Evolutionary conservation across 768 basidiomycete species (phyloP).

Genomic region (Goffeauzyma gilvescens): DNA sequence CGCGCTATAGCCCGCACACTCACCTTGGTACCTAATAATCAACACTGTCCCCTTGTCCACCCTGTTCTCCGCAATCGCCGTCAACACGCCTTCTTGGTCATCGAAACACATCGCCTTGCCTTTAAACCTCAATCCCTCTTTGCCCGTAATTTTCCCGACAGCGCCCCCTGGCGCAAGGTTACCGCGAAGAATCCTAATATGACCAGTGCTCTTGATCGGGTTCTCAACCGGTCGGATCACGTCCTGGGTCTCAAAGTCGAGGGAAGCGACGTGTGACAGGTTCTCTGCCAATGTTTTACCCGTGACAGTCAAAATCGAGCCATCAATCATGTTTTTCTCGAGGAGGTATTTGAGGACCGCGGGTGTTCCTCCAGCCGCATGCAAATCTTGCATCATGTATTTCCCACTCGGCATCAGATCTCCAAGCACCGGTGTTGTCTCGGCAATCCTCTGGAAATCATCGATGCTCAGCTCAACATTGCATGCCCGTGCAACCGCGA

Average conservation of each 20-base stretch:
- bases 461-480: constrained; percentile 58
- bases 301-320: constrained; percentile 55
- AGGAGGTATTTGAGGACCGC: constrained; percentile 25
- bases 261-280: constrained; percentile 52
- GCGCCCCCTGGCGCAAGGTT: constrained; percentile 87
- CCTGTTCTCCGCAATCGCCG: constrained; percentile 49
- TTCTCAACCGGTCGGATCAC: constrained; percentile 70
- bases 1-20: neutral
- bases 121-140: constrained; percentile 64
- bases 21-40: constrained; percentile 7
- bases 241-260: constrained; percentile 51
- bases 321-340: constrained; percentile 13
- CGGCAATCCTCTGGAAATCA: constrained; percentile 63
- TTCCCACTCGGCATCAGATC: constrained; percentile 44
- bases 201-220: constrained; percentile 75
- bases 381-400: constrained; percentile 80
- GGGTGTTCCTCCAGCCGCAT: constrained; percentile 66
- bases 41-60: constrained; percentile 43
- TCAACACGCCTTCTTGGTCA: constrained; percentile 8
- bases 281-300: constrained; percentile 81
- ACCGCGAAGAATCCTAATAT: constrained; percentile 81
- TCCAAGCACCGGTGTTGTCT: constrained; percentile 67
- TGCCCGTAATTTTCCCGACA: constrained; percentile 92
- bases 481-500: constrained; percentile 50
- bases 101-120: constrained; percentile 19